Evolutionary conservation across 176 grass and related monocot species (phyloP).

Genomic region (Carex cristatella): DNA sequence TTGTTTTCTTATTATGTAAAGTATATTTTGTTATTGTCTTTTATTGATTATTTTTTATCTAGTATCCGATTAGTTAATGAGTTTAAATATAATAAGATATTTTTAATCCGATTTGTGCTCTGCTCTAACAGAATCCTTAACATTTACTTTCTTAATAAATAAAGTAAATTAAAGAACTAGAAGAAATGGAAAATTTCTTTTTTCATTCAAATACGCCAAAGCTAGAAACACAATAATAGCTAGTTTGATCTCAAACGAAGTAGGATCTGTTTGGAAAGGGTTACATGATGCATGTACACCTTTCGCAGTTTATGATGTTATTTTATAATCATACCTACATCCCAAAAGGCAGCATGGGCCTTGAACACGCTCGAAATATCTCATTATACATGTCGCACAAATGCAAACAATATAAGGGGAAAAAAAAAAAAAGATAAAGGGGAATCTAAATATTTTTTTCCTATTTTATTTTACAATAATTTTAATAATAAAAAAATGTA

Average conservation of each 20-base stretch:
- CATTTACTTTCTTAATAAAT: background rate
- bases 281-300: background rate
- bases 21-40: no score
- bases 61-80: no score
- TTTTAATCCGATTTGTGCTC: no score
- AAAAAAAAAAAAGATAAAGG: background rate
- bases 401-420: background rate
- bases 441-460: background rate
- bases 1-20: no score
- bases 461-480: background rate
- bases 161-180: background rate
- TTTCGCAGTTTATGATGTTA: background rate
- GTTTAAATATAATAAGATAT: no score
- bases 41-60: no score
- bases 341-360: background rate
- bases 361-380: background rate
- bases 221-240: slow-evolving; percentile 1
- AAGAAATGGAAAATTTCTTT: background rate
- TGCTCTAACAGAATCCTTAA: no score
- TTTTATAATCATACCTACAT: background rate
- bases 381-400: background rate
- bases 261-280: background rate
- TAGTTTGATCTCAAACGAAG: background rate
- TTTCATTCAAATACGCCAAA: background rate
- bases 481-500: background rate